Conservation (phyloP, 2,329 filamentous ascomycete genomes). For the Aspergillus thermomutatus region DNA sequence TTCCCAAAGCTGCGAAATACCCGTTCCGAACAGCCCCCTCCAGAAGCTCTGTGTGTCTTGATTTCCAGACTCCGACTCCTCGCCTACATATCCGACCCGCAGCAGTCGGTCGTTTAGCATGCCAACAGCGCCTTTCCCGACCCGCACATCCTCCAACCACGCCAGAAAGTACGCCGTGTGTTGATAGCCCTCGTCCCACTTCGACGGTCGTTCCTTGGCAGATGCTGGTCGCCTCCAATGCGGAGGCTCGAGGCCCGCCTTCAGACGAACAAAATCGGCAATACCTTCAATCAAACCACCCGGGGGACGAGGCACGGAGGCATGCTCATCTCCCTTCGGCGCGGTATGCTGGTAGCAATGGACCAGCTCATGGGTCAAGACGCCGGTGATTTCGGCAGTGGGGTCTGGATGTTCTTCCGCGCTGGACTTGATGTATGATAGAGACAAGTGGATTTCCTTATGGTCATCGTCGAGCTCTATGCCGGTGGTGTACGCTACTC, state of each 20-base stretch:
- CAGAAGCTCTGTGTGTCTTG: constrained; percentile 27
- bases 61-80: constrained; percentile 10
- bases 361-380: constrained; percentile 87
- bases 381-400: constrained; percentile 68
- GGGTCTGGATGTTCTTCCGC: constrained; percentile 21
- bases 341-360: constrained; percentile 89
- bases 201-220: constrained; percentile 48
- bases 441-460: constrained; percentile 88
- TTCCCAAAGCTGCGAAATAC: constrained; percentile 68
- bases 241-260: constrained; percentile 68
- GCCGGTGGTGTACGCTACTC: constrained; percentile 86
- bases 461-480: constrained; percentile 76
- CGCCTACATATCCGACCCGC: constrained; percentile 34
- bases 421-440: constrained; percentile 62
- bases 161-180: constrained; percentile 88
- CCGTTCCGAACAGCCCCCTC: constrained; percentile 57
- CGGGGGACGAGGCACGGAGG: constrained; percentile 41
- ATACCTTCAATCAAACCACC: constrained; percentile 86
- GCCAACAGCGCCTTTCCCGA: constrained; percentile 64
- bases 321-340: constrained; percentile 31
- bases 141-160: constrained; percentile 73
- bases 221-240: constrained; percentile 67
- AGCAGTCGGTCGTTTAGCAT: constrained; percentile 41
- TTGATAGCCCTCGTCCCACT: constrained; percentile 91
- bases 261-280: constrained; percentile 86